Base-by-base conservation (phyloP, 495 filamentous ascomycete species). In the Halenospora varia region DNA sequence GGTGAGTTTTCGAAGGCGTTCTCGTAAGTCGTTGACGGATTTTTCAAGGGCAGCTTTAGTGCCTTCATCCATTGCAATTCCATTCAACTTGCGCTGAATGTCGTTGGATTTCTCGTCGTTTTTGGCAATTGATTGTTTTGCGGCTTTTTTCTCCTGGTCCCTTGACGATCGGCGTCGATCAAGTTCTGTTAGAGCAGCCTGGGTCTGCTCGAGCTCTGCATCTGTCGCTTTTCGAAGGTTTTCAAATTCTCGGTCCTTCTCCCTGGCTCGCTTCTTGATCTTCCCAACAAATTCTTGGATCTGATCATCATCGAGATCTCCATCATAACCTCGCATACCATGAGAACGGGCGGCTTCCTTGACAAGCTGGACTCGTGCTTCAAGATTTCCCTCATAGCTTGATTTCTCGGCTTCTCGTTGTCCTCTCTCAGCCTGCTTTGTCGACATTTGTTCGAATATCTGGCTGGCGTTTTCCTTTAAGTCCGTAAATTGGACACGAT, bases 401-500 rank as follows among this genome's bases (percentile, higher is more conserved):
- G 86, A 85, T 69, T 92, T 89, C 67, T 96, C 84, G 8, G 92
- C 91, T 69, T 94, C 84, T 64, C 85, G 84, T 65, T 86, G 90
- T 25, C 94, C 94, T 62, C 84, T 78, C 67, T 97, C 94, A 13
- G 85, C 83, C 46, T 90, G 84, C 70, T 96, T 97, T 40, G 74
- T 70, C 2, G 83, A 84, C 23, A 92, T 73, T 9, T 75, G 66
- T 20, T 8, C 88, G 83, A 39, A 72, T 69, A 1, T 71, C 65
- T 46, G 88, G 82, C n/a, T n/a, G 3, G 93, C 81, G 20, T 81
- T 79, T 15, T 76, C 70, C 50, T 83, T 81, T 15, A 95, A 76
- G 24, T 86, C 79, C 54, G 78, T 71, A 62, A 89, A 90, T 40
- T 78, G 70, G 44, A 78, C 68, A 57, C 80, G 82, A 51, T 86